Evolutionary conservation across 495 filamentous ascomycete species (phyloP).

Genomic region (Penicillium pulvis): DNA sequence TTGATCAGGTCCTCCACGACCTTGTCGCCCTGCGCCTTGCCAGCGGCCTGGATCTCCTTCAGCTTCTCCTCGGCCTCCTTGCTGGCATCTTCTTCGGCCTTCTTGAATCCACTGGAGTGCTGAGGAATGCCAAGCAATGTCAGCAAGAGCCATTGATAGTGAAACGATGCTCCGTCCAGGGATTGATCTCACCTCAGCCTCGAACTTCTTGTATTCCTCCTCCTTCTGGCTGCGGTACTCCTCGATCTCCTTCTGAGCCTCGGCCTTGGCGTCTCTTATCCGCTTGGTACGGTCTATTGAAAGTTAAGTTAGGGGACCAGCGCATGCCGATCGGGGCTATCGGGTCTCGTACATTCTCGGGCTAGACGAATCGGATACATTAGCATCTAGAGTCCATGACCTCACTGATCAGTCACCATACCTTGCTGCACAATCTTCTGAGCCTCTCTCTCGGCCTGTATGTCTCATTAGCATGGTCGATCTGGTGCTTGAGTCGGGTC

Average conservation of each 20-base stretch:
- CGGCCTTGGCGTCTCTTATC: conserved; percentile 90
- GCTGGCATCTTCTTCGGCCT: conserved; percentile 81
- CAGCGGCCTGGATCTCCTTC: conserved; percentile 77
- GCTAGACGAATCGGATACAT: conserved; percentile 44
- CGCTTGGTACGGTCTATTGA: conserved; percentile 88
- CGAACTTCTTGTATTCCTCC: conserved; percentile 91
- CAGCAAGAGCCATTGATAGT: neutral
- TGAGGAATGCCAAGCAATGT: conserved; percentile 27
- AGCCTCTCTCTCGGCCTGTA: conserved; percentile 93
- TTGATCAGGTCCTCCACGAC: conserved; percentile 79
- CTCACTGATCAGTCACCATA: conserved; percentile 28
- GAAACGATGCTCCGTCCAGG: neutral
- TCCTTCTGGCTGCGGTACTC: conserved; percentile 90
- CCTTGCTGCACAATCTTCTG: conserved; percentile 99
- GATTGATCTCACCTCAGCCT: conserved; percentile 70
- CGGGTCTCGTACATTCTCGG: conserved; percentile 65
- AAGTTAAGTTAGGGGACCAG: conserved; percentile 13
- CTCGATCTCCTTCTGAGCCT: conserved; percentile 98
- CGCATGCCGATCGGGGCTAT: conserved; percentile 12
- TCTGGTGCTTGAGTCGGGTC: conserved; percentile 1
- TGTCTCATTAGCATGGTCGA: conserved; percentile 29
- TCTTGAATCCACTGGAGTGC: conserved; percentile 87
- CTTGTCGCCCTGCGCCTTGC: conserved; percentile 73
- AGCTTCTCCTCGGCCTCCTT: conserved; percentile 81
- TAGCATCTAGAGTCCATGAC: neutral